Percentiles rank a stretch among this genome's conserved stretches.
phyloP scores from a whole-genome alignment of 768 basidiomycete genomes.

The Boletus bicolor region DNA sequence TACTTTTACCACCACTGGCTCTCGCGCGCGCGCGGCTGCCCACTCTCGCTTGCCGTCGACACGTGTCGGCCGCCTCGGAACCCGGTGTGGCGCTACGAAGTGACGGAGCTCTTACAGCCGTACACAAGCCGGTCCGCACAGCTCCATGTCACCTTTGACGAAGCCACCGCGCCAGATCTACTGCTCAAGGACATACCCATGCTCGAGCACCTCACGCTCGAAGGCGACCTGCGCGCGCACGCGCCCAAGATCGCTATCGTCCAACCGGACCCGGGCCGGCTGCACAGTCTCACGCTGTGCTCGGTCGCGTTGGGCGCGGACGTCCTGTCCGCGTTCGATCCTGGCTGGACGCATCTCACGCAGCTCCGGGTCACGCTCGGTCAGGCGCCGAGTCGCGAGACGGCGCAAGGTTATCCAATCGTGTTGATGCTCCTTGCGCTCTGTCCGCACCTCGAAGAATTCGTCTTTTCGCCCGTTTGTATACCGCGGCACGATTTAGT shows the following conservation, averaged over 20 bases:
- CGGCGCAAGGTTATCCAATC: neutral
- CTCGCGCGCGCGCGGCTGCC: slow-evolving; percentile 17
- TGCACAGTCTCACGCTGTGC: slow-evolving; percentile 15
- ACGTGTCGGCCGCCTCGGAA: slow-evolving; percentile 8
- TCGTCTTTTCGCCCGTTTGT: slow-evolving; percentile 7
- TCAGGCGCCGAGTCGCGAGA: neutral
- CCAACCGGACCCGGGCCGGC: neutral
- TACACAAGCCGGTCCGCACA: slow-evolving; percentile 11
- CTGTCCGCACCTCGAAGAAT: slow-evolving; percentile 19
- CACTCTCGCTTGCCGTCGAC: slow-evolving; percentile 23
- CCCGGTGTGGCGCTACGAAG: slow-evolving; percentile 21
- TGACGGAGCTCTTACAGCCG: slow-evolving; percentile 21
- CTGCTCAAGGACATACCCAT: slow-evolving; percentile 20
- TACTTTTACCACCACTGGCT: slow-evolving; percentile 19
- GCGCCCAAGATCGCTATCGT: slow-evolving; percentile 4
- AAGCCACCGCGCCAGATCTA: slow-evolving; percentile 6
- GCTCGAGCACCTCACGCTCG: slow-evolving; percentile 17
- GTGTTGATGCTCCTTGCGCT: slow-evolving; percentile 16
- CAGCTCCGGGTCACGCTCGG: slow-evolving; percentile 6
- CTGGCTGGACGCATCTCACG: slow-evolving; percentile 17
- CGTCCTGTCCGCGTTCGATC: slow-evolving; percentile 7
- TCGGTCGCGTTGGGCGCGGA: neutral
- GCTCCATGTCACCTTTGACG: slow-evolving; percentile 14
- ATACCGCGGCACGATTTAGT: neutral
- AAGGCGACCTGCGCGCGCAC: slow-evolving; percentile 3